Percentiles rank a stretch among this genome's conserved stretches.
These are phyloP conservation scores for Protea cynaroides DNA, from an alignment of 164 flowering plant genomes.

Conservation along the genomic window DNA sequence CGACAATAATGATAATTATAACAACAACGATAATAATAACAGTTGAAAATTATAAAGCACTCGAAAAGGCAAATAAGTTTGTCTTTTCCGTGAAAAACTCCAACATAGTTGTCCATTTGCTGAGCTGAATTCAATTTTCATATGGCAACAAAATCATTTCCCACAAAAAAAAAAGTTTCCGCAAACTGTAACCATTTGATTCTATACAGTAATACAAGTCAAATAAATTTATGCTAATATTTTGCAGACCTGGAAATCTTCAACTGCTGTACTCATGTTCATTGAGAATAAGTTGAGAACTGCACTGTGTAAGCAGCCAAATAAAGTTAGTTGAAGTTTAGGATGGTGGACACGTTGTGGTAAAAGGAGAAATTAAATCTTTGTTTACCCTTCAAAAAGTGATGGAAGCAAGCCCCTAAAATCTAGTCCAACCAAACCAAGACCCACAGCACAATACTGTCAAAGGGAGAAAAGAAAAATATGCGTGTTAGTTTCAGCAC, in stretches of 20 bases:
- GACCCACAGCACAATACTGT: conserved; percentile 96
- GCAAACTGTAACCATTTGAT: neutral
- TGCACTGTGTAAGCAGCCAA: conserved; percentile 55
- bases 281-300: conserved; percentile 85
- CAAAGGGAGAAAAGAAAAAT: conserved; percentile 10
- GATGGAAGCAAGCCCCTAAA: conserved; percentile 95
- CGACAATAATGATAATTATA: too few species aligned
- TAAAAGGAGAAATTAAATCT: neutral
- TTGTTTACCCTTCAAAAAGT: conserved; percentile 86
- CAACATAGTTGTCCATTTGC: neutral
- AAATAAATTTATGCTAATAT: neutral
- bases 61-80: neutral
- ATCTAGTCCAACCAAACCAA: conserved; percentile 96
- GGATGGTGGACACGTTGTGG: neutral
- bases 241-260: conserved; percentile 87
- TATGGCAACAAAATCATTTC: neutral
- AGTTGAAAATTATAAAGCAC: too few species aligned
- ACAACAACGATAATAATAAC: neutral
- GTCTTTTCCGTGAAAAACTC: neutral
- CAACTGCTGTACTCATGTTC: conserved; percentile 82
- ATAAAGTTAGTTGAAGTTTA: conserved; percentile 1
- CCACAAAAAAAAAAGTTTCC: neutral
- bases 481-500: conserved; percentile 5
- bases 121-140: neutral
- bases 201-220: conserved; percentile 3